Evolutionary conservation across 83 land plant genomes (phyloP), one percentile per base, ranked within the genome.

Genomic region (Thuja plicata): DNA sequence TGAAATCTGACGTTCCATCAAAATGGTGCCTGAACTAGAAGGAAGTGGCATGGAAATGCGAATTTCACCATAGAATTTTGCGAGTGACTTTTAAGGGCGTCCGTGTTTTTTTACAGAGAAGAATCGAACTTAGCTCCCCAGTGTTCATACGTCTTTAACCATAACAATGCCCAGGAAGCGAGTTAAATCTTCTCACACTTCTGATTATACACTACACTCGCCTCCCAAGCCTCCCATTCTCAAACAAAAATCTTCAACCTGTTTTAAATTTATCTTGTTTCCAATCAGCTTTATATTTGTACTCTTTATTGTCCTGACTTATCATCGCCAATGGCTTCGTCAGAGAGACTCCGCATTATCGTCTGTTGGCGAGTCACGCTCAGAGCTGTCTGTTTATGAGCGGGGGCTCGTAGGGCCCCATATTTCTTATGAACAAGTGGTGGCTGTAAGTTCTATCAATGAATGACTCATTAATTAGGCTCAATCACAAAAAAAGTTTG

Each of bases 381-480:
- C 85, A 30, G 60, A 16, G 50, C 86, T 91, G 19, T 85, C 90
- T 86, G 92, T 94, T 15, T 70, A 90, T 88, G 91, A 91, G 46
- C 82, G 89, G 5, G 92, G 93, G 12, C 95, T 94, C 66, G 94
- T 95, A 27, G 94, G 90, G 45, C 27, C 92, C 17, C 85, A 93
- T 50, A 60, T 91, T 15, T 62, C 48, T 6, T 93, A 70, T 55
- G 85, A 77, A 30, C 93, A 95, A 40, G 91, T 95, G 76, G 90
- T 95, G 62, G 74, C 88, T 60, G 96, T 95, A 89, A 89, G 93
- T 45, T 45, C 21, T 40, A 43, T 10, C 46, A 10, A 80, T 27
- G 41, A 80, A 10, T 34, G 27, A 7, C 48, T 80, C n/a, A 40
- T 0, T 27, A 16, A n/a, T 52, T 52, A 57, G 21, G 60, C n/a